Conservation (phyloP, 2,329 filamentous ascomycete species). For the Xylariaceae sp. region DNA sequence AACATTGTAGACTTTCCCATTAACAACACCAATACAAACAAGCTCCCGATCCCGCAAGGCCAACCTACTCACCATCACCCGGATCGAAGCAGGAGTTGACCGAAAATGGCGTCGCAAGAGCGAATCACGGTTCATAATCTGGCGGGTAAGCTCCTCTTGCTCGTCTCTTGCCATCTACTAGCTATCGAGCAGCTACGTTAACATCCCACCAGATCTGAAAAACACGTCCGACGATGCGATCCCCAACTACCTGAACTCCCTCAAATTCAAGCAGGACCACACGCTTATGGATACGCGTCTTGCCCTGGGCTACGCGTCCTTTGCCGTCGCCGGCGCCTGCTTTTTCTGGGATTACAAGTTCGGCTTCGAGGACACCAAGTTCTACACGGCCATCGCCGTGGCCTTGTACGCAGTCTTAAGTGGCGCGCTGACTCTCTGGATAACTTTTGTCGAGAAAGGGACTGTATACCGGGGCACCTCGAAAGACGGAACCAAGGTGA, state of each 20-base stretch:
- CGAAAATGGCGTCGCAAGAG: slow-evolving; percentile 42
- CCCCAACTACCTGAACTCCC: slow-evolving; percentile 83
- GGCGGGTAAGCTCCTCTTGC: slow-evolving; percentile 41
- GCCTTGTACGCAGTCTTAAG: slow-evolving; percentile 75
- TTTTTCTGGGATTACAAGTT: slow-evolving; percentile 90
- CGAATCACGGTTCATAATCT: slow-evolving; percentile 64
- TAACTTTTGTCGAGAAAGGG: slow-evolving; percentile 74
- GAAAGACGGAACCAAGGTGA: slow-evolving; percentile 48
- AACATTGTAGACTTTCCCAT: too few relatives aligned
- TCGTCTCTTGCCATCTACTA: not conserved
- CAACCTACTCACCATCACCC: not conserved
- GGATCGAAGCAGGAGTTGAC: not conserved
- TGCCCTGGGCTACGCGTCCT: slow-evolving; percentile 73
- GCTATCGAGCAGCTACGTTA: slow-evolving; percentile 4
- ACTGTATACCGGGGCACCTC: slow-evolving; percentile 70
- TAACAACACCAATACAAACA: not conserved
- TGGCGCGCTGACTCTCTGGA: slow-evolving; percentile 71
- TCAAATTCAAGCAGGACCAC: slow-evolving; percentile 80
- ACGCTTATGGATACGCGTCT: slow-evolving; percentile 76
- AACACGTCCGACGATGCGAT: slow-evolving; percentile 95
- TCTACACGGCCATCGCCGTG: slow-evolving; percentile 75
- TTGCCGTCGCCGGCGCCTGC: slow-evolving; percentile 71
- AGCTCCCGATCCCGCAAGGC: not conserved
- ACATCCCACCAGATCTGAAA: slow-evolving; percentile 67
- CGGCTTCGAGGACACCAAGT: slow-evolving; percentile 81